Evolutionary conservation across 2,329 filamentous ascomycete genomes (phyloP).

Genomic region (Claviceps citrina): DNA sequence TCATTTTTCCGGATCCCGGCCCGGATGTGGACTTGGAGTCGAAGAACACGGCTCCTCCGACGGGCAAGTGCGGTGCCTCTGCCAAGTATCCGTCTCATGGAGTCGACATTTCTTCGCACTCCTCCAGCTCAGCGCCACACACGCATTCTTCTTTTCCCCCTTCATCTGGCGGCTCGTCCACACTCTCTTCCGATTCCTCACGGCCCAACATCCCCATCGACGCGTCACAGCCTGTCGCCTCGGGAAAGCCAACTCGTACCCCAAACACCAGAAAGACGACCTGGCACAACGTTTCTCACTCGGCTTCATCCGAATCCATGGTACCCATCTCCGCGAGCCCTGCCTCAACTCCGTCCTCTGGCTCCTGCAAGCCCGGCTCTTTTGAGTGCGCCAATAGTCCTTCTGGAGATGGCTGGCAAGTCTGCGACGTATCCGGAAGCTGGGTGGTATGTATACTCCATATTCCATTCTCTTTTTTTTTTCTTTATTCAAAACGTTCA

Average conservation of each 20-base stretch:
- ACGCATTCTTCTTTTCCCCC: neutral
- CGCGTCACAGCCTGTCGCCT: neutral
- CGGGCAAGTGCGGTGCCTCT: constrained; percentile 17
- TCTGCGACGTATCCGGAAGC: neutral
- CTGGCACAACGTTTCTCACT: neutral
- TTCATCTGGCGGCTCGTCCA: neutral
- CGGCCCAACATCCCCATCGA: neutral
- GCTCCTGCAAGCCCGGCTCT: constrained; percentile 1
- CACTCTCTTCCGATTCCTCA: neutral
- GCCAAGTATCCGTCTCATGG: too few relatives aligned
- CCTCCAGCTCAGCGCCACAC: neutral
- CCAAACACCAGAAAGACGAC: neutral
- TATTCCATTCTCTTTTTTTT: neutral
- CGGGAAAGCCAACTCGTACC: neutral
- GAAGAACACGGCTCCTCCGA: constrained; percentile 21
- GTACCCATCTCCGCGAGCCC: neutral
- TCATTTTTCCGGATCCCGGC: constrained; percentile 53
- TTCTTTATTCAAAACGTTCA: too few relatives aligned
- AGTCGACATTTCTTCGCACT: too few relatives aligned
- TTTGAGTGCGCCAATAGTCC: neutral
- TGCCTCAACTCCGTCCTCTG: neutral
- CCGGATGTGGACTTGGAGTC: constrained; percentile 30
- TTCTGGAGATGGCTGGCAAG: constrained; percentile 1
- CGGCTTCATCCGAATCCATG: neutral
- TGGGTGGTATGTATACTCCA: constrained; percentile 3